phyloP scores from a whole-genome alignment of 163 green algal genomes.

The Coccomyxa subellipsoidea region DNA sequence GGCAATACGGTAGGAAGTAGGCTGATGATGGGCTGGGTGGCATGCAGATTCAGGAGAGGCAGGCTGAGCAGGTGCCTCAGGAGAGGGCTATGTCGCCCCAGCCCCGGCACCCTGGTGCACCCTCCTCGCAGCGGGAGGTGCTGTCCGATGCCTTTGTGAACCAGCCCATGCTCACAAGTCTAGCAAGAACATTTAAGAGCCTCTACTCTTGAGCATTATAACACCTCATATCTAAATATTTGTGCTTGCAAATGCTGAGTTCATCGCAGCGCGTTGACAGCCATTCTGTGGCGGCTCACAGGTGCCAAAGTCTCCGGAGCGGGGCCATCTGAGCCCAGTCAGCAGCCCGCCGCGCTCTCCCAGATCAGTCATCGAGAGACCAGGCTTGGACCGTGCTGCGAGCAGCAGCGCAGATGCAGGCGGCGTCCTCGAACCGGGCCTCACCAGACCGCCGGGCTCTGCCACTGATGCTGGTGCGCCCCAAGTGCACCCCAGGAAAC shows the following conservation, averaged over 20 bases:
- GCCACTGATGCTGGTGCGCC: background rate
- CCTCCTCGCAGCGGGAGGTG: background rate
- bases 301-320: background rate
- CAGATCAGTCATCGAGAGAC: constrained; percentile 1
- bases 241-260: no score
- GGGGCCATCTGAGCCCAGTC: background rate
- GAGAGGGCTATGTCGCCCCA: background rate
- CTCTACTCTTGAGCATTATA: no score
- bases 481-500: background rate
- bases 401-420: background rate
- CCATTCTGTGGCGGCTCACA: no score
- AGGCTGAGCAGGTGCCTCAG: background rate
- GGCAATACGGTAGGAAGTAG: background rate
- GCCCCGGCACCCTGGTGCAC: background rate
- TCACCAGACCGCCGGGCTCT: background rate
- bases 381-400: background rate
- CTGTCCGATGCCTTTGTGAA: no score
- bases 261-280: no score
- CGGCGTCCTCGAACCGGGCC: background rate
- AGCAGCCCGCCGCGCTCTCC: background rate
- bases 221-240: no score
- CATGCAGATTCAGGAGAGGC: background rate
- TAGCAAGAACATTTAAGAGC: no score
- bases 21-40: background rate
- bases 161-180: no score